Base-by-base conservation (phyloP, 352 stramenopile species). In the Sclerospora graminicola region DNA sequence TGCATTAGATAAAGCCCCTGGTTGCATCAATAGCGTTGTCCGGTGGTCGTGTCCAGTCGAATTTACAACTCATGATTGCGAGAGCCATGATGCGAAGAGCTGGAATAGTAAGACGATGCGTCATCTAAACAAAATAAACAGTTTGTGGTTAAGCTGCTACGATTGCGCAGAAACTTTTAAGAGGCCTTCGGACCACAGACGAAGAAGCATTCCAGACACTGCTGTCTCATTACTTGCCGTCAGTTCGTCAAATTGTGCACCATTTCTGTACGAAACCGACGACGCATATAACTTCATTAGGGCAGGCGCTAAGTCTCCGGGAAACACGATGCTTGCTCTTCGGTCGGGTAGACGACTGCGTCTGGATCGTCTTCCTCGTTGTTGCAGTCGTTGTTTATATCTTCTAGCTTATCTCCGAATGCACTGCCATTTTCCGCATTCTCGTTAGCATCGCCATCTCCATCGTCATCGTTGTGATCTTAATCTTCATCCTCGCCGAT, bases 221-320 rank as follows among this genome's bases (percentile, higher is more conserved):
- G 74, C 60, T 2, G 66, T 81, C 41, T 85, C 73, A 30, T 84
- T 57, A 5, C 42, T 47, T 20, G 44, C 50, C 19, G 69, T 42
- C 30, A 92, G 46, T n/a, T 76, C 55, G 11, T 73, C 48, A 9
- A 85, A 50, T 1, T 46, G 45, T 10, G 36, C 53, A n/a, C 62
- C 57, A 35, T 31, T 33, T 0, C 8, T 23, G 14, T 47, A 20
- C 20, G 54, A 49, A 9, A 20, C 34, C 38, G 57, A 66, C 11
- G 68, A 63, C 33, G 69, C 42, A 45, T 89, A 92, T 10, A 92
- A 45, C 57, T 89, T 86, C 51, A 90, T 57, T 3, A 92, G 57
- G 6, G 73, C 52, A 28, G 61, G 56, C 6, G 70, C 58, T 11
- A 88, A 54, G 6, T 82, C 71, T 19, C 57, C 69, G n/a, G n/a